Base-by-base conservation (phyloP, 108 stramenopile species). In the Cyclotella distinguenda region DNA sequence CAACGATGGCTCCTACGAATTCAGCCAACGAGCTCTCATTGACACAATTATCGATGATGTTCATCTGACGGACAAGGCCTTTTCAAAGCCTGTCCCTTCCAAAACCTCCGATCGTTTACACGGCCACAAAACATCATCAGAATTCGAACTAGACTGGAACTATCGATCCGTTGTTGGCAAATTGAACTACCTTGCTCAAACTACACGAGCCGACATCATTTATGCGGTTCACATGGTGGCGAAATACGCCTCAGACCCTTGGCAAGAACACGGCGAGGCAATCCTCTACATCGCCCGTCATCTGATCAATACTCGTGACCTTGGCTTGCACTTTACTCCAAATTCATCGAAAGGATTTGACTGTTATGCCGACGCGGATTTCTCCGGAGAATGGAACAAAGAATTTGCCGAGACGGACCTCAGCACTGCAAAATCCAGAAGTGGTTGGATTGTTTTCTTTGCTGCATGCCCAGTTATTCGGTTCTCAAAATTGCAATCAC, bases 91-190 rank as follows among this genome's bases (percentile, higher is more conserved):
- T n/a, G n/a, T n/a, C n/a, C n/a, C n/a, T n/a, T n/a, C n/a, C n/a
- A n/a, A n/a, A 13, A 4, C 27, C 32, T 32, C 42, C 3, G 7
- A 9, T 9, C 7, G 6, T n/a, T 44, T 46, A 21, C 60, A 49
- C 18, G 43, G 15, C 15, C 10, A 5, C 30, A 26, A 59, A 32
- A 21, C 6, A 7, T 51, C 27, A 6, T 23, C 21, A 6, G 50
- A 51, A 7, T 51, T 22, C 16, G 15, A 53, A 21, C 68, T 73
- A 22, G 46, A 52, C 18, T 72, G 72, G 13, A 30, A 44, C 35
- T 66, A 56, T 60, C 33, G 72, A 45, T 32, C 60, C 1, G 25
- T 70, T 3, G 62, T 59, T 45, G 59, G 68, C 15, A 81, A 81
- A 42, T 42, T 52, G 13, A 63, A 72, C 34, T 64, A 49, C 28